A percentile compares a stretch with the other conserved stretches of the same genome.
Conservation (phyloP, 2,329 filamentous ascomycete genomes). For the Monilinia vaccinii-corymbosi region DNA sequence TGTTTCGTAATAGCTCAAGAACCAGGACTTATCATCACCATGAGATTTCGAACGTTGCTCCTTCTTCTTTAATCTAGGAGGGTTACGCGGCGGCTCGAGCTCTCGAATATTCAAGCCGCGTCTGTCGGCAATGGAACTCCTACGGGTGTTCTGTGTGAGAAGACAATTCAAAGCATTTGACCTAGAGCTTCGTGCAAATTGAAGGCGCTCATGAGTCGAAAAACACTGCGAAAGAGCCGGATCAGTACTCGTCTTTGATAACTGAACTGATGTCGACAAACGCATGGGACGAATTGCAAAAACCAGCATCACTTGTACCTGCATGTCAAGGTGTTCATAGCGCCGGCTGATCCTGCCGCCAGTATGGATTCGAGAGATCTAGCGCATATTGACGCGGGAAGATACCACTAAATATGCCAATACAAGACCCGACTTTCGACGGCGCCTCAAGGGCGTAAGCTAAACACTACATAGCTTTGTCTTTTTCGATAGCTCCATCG, state of each 20-base stretch:
- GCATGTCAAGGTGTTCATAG: slow-evolving; percentile 11
- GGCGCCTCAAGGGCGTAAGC: neutral
- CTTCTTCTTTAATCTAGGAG: slow-evolving; percentile 21
- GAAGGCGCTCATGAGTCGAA: slow-evolving; percentile 60
- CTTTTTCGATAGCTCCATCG: slow-evolving; percentile 1
- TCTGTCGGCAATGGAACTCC: slow-evolving; percentile 23
- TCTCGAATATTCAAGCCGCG: slow-evolving; percentile 22
- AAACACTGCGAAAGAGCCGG: slow-evolving; percentile 48
- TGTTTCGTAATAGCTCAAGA: slow-evolving; percentile 36
- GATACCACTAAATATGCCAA: slow-evolving; percentile 4
- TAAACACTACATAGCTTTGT: slow-evolving; percentile 3
- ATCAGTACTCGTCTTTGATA: slow-evolving; percentile 2
- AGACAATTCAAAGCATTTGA: slow-evolving; percentile 26
- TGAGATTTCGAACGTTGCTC: slow-evolving; percentile 34
- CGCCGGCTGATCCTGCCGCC: slow-evolving; percentile 9
- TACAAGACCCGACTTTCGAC: neutral
- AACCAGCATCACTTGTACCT: slow-evolving; percentile 3
- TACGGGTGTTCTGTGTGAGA: slow-evolving; percentile 23
- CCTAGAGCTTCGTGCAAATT: slow-evolving; percentile 47
- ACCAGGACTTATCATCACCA: slow-evolving; percentile 53
- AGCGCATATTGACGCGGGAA: neutral
- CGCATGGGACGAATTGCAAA: neutral
- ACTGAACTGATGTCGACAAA: slow-evolving; percentile 7
- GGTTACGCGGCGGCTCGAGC: slow-evolving; percentile 21
- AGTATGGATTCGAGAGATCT: slow-evolving; percentile 4